Evolutionary conservation across 225 moss, liverwort and hornwort species (phyloP).

Genomic region (Asterella californica): DNA sequence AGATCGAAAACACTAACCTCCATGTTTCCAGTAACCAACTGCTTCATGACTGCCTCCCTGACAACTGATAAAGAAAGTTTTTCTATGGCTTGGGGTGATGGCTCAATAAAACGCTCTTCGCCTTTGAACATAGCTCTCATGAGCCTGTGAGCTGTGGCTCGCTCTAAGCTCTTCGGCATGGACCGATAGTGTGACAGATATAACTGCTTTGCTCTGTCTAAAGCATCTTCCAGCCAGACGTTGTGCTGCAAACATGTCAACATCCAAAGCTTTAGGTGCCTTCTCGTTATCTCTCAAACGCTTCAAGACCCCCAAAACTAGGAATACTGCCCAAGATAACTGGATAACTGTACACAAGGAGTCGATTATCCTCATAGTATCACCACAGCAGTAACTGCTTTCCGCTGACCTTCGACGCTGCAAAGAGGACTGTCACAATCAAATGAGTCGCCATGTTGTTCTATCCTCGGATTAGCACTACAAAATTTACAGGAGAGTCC

Average conservation of each 20-base stretch:
- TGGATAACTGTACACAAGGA: neutral
- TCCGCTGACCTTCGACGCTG: no score
- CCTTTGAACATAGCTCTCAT: constrained; percentile 97
- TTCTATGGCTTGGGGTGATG: constrained; percentile 90
- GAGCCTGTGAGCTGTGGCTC: constrained; percentile 93
- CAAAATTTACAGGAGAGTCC: neutral
- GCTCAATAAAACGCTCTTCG: constrained; percentile 95
- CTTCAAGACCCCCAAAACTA: neutral
- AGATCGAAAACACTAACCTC: constrained; percentile 53
- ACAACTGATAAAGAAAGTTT: constrained; percentile 79
- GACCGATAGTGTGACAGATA: constrained; percentile 96
- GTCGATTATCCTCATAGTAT: neutral
- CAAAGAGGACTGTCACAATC: no score
- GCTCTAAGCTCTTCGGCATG: constrained; percentile 97
- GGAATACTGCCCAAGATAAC: neutral
- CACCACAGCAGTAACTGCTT: no score
- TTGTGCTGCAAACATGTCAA: constrained; percentile 63
- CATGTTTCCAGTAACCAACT: constrained; percentile 91
- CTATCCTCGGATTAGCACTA: no score
- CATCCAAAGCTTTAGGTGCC: neutral
- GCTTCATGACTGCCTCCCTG: constrained; percentile 90
- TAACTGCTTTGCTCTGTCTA: constrained; percentile 98
- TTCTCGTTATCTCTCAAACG: neutral
- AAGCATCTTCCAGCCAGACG: constrained; percentile 95
- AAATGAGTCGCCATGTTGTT: neutral